Base-by-base conservation (phyloP, 1,139 yeast genomes). In the Candida sp. region DNA sequence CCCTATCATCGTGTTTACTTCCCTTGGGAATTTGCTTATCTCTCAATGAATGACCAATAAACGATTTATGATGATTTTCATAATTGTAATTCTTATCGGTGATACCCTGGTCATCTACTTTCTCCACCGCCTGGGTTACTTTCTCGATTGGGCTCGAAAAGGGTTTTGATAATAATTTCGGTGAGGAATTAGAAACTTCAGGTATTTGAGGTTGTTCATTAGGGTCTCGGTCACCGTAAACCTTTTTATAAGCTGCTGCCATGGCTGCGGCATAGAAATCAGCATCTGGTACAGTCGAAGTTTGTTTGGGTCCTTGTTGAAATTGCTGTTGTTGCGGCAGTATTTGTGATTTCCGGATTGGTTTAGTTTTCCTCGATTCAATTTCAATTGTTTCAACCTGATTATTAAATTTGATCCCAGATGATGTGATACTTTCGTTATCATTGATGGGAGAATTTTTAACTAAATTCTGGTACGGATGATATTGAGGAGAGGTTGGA, bases 371-470 rank as follows among this genome's bases (percentile, higher is more conserved):
- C 22, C 38, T 36, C n/a, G 30, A 25, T 36, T 37, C 39, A 33
- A 63, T 57, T 1, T 71, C 68, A 32, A 72, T 70, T 2, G 76
- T 72, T 48, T 71, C 73, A 6, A 71, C 73, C 6, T 58, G 61
- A 12, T 69, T 71, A 40, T 61, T 61, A 45, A 73, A 73, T 49
- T 70, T 68, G 45, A 73, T 73, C 35, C 58, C 52, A 11, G 61
- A 61, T 7, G 68, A 61, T 5, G 52, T 38, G 2, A 50, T 44
- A 2, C 55, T 50, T n/a, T 34, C 44, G 23, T 47, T 44, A 23
- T 38, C 38, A 32, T 30, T 22, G 21, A n/a, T 38, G n/a, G 38
- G 29, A 19, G 23, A 43, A 25, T 19, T 32, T 29, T 36, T 44
- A n/a, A 43, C 42, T 15, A 42, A 33, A 21, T 42, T 32, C 34